Evolutionary conservation across 2,329 filamentous ascomycete genomes (phyloP).

Genomic region (Penicillium italicum): DNA sequence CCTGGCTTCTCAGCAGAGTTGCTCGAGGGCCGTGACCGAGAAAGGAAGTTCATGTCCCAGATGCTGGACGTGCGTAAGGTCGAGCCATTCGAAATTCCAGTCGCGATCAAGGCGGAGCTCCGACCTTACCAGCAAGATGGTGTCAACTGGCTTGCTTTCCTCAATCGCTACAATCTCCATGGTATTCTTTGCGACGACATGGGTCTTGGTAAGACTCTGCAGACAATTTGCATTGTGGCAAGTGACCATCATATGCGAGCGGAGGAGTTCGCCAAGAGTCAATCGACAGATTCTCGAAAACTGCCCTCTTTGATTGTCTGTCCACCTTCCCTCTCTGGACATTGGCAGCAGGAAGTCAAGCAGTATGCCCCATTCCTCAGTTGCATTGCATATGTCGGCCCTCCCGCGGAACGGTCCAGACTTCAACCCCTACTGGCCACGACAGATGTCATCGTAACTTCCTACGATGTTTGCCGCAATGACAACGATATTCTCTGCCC

Average conservation of each 20-base stretch:
- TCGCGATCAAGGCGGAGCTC: constrained; percentile 93
- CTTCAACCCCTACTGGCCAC: constrained; percentile 66
- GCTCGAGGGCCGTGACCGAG: constrained; percentile 83
- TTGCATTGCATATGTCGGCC: constrained; percentile 86
- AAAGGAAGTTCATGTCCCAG: constrained; percentile 94
- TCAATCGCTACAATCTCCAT: constrained; percentile 96
- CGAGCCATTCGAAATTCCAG: constrained; percentile 86
- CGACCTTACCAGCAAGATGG: constrained; percentile 98
- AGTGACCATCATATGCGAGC: constrained; percentile 94
- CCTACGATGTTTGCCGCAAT: constrained; percentile 96
- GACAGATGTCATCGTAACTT: constrained; percentile 93
- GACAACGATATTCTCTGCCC: constrained; percentile 80
- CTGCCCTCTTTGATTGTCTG: constrained; percentile 93
- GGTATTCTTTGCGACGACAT: constrained; percentile 99
- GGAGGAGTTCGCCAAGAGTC: constrained; percentile 81
- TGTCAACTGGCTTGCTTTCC: constrained; percentile 97
- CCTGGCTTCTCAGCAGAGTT: constrained; percentile 86
- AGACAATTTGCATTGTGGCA: constrained; percentile 95
- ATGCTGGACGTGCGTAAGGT: constrained; percentile 97
- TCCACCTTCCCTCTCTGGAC: constrained; percentile 90
- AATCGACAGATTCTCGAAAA: constrained; percentile 70
- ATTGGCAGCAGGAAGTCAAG: constrained; percentile 98
- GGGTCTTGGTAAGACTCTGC: constrained; percentile 95
- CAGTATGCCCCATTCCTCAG: constrained; percentile 92
- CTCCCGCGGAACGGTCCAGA: constrained; percentile 72